Base-by-base conservation (phyloP, 768 basidiomycete species). In the Cubamyces lactineus region DNA sequence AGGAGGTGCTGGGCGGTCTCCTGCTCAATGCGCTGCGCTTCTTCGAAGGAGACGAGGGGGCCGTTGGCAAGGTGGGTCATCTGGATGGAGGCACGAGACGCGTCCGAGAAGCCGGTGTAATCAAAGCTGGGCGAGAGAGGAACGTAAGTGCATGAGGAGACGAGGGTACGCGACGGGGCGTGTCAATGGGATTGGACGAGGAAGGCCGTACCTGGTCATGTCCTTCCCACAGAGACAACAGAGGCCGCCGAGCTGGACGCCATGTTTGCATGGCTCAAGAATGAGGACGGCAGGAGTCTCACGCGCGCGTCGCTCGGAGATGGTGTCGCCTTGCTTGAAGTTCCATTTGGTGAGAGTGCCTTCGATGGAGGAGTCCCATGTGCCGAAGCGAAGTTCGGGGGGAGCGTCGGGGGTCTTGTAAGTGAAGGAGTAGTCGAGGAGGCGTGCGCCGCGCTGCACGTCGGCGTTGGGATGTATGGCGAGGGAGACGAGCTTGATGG, bases 181-280 rank as follows among this genome's bases (percentile, higher is more conserved):
- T 62, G 69, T 66, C 54, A 48, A 34, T 15, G 45, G 53, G 65
- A 28, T 40, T 41, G 61, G 40, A 62, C 45, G 66, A 49, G 41
- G 47, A 50, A 50, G 43, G 23, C 77, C 88, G 60, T 71, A 96
- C 94, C 82, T 85, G 46, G 92, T 96, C 84, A 98, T 89, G 68
- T 99, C 96, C 78, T 92, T 95, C 40, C 95, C 96, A 71, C 96
- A 99, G 30, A 97, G 74, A 1, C 92, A 94, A 72, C 96, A 99
- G 51, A 99, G 80, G 0, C 96, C 96, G 43, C 88, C 87, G 52
- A 96, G 79, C 73, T 98, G 96, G 68, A 96, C 88, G 61, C 92
- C 92, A 75, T 99, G 96, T 59, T 93, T 94, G 78, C 96, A 99
- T n/a, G 94, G 92, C 74, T 98, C 96, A 48, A 85, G 76, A 64